Conservation (phyloP, 2,329 filamentous ascomycete species). For the Oidium heveae region DNA sequence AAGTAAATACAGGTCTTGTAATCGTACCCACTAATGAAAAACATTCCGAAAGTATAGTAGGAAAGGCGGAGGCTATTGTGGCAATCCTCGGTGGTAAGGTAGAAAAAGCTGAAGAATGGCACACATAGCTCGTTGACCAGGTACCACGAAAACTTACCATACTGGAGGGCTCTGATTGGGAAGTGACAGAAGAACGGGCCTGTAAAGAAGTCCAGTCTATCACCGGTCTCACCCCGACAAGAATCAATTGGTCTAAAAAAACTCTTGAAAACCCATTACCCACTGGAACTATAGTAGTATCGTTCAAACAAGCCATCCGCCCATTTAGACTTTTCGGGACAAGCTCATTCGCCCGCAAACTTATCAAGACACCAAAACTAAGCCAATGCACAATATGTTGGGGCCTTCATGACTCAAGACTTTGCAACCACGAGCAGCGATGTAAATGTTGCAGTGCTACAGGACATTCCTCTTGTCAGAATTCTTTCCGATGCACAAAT, state of each 20-base stretch:
- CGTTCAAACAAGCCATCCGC: not conserved
- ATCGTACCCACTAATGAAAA: not conserved
- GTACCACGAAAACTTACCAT: not conserved
- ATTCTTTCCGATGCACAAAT: not conserved
- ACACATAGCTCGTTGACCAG: not conserved
- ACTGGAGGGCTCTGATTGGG: not conserved
- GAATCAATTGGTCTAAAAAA: not conserved
- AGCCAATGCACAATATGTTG: not conserved
- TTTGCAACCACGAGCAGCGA: not conserved
- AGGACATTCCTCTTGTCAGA: not conserved
- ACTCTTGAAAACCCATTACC: not conserved
- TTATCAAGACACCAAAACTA: not conserved
- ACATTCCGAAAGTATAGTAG: not conserved
- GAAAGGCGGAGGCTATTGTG: not conserved
- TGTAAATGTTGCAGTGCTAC: not conserved
- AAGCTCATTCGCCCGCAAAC: not conserved
- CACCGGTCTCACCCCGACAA: not conserved
- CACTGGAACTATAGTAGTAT: not conserved
- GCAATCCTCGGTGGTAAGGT: not conserved
- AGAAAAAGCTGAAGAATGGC: not conserved
- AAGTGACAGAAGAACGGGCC: not conserved
- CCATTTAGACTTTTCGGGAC: not conserved
- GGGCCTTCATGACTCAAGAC: not conserved
- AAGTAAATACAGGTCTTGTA: not conserved
- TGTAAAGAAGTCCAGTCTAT: not conserved